Conservation (phyloP, 306 rosid species). For the Boehmeria nivea region DNA sequence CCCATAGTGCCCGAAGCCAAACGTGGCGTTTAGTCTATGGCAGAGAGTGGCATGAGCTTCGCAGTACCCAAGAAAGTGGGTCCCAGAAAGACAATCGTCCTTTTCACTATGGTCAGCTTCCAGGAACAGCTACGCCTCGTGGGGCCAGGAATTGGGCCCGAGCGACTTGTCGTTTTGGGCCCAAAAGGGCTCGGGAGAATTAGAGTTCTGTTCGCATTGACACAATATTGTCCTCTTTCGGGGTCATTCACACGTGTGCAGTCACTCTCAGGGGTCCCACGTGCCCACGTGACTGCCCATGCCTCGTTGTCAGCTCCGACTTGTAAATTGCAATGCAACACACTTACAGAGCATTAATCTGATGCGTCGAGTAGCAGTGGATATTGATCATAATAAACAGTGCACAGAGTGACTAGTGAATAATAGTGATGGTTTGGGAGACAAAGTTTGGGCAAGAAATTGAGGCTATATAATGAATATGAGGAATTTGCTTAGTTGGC, state of each 20-base stretch:
- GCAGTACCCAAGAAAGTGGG: not conserved
- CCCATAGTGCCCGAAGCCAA: not conserved
- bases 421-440: not conserved
- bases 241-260: conserved; percentile 10
- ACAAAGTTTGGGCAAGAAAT: not conserved
- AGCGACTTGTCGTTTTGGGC: conserved; percentile 21
- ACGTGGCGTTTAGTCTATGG: conserved; percentile 29
- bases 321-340: no score
- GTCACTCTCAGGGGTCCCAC: conserved; percentile 23
- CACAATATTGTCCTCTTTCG: no score
- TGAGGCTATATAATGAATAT: no score
- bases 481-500: no score
- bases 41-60: conserved; percentile 7
- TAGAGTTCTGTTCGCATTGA: conserved; percentile 20
- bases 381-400: no score
- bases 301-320: conserved; percentile 9
- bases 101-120: not conserved
- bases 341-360: not conserved
- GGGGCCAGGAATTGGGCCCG: conserved; percentile 6
- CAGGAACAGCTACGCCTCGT: conserved; percentile 9
- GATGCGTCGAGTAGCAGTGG: no score
- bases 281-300: conserved; percentile 27
- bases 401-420: no score
- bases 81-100: conserved; percentile 10
- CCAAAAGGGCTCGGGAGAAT: conserved; percentile 5